A percentile compares a stretch with the other conserved stretches of the same genome.
Evolutionary conservation across 1,139 yeast genomes (phyloP).

Genomic region (Debaryomycetaceae sp.): DNA sequence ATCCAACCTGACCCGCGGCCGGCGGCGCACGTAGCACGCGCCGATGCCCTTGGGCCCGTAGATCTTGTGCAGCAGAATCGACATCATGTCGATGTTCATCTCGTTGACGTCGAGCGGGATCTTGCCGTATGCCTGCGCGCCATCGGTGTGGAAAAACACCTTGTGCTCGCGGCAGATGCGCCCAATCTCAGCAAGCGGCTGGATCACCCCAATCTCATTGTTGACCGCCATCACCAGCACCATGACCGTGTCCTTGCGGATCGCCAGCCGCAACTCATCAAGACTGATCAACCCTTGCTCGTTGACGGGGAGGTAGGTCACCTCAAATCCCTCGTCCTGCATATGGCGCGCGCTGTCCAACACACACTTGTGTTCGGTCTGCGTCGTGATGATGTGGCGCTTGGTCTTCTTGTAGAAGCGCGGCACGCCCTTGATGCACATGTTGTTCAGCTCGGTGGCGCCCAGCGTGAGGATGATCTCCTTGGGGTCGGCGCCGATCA

Average conservation of each 20-base stretch:
- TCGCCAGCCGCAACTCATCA: constrained; percentile 74
- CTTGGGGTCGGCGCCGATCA: constrained; percentile 91
- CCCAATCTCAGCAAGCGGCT: constrained; percentile 94
- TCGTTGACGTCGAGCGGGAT: constrained; percentile 89
- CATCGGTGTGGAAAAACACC: constrained; percentile 97
- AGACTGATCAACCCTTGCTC: constrained; percentile 75
- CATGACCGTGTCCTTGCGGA: constrained; percentile 84
- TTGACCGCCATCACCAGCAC: constrained; percentile 98
- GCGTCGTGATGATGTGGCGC: constrained; percentile 90
- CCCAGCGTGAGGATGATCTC: constrained; percentile 97
- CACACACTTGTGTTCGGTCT: constrained; percentile 97
- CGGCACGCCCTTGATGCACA: constrained; percentile 93
- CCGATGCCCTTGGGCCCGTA: constrained; percentile 99
- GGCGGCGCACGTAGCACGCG: constrained; percentile 90
- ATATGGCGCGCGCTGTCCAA: constrained; percentile 90
- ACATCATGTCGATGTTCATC: constrained; percentile 87
- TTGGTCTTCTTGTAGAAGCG: constrained; percentile 86
- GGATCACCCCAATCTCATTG: constrained; percentile 97
- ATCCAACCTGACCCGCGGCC: constrained; percentile 96
- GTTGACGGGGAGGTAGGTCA: constrained; percentile 84
- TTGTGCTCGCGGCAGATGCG: constrained; percentile 78
- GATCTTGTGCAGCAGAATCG: constrained; percentile 92
- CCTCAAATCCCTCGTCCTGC: constrained; percentile 96
- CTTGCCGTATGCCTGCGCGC: constrained; percentile 97
- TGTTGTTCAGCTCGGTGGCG: constrained; percentile 95